Evolutionary conservation across 805 yeast species (phyloP), one percentile per base, ranked within the genome.

Genomic region (Cyberlindnera suaveolens): DNA sequence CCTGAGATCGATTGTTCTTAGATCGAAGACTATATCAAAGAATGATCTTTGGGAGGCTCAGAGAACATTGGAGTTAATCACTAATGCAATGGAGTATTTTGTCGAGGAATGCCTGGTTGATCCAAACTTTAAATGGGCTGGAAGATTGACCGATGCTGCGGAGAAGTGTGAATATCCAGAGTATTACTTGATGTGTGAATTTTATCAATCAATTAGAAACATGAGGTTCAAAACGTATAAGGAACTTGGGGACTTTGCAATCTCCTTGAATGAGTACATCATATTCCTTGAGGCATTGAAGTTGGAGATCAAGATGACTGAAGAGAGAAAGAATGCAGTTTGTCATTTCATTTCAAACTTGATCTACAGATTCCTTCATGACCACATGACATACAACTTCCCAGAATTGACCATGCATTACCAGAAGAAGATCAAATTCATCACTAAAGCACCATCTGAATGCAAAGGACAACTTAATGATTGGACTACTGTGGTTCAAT

Each of bases 1-100:
- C 39, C 31, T 49, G 9, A 40, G 52, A 8, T 37, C 41, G 20
- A 19, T 26, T 3, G 18, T 49, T n/a, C 9, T 49, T 15, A 41
- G 42, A 15, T 5, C n/a, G 11, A 37, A 46, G 32, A 20, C 17
- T 11, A 36, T 46, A 7, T 32, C 35, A 6, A 16, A 5, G 3
- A 35, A 30, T 4, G n/a, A 19, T 29, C 20, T 49, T 23, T 14
- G 9, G 4, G 34, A 40, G 31, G 36, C n/a, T 31, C 18, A 20
- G 13, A 6, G 9, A 7, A 30, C 26, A 29, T 18, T 49, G 38
- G 35, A 40, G 18, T 4, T 42, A 5, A 18, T 49, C 26, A 30
- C 17, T 5, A 37, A 27, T 16, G 33, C 23, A 1, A 20, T 49
- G 45, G 36, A 38, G 5, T 45, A 37, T 29, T 26, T 17, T 10